A percentile compares a stretch with the other conserved stretches of the same genome.
phyloP scores from a whole-genome alignment of 345 rosid genomes.

The Eucalyptus decipiens region DNA sequence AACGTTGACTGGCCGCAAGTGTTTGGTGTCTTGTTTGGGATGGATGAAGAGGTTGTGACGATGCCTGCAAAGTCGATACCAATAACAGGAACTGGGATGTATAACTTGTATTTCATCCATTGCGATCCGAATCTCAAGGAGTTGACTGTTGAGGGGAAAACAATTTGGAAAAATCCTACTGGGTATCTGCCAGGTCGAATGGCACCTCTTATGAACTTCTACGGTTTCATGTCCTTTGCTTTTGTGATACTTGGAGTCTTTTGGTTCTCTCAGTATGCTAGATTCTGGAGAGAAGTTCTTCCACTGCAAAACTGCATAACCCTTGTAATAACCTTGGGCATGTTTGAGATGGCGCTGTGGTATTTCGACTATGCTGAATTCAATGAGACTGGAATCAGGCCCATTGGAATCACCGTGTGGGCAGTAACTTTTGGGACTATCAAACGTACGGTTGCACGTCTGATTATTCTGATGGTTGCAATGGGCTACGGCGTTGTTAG shows the following conservation, averaged over 20 bases:
- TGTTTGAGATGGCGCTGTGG: conserved; percentile 99
- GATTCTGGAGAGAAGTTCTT: conserved; percentile 90
- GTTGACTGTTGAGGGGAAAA: conserved; percentile 67
- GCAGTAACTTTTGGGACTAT: conserved; percentile 82
- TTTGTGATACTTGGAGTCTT: conserved; percentile 74
- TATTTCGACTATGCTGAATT: conserved; percentile 87
- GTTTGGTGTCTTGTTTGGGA: conserved; percentile 43
- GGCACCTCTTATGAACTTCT: conserved; percentile 94
- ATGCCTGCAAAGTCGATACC: conserved; percentile 45
- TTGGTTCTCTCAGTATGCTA: conserved; percentile 94
- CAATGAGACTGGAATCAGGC: conserved; percentile 80
- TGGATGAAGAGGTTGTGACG: conserved; percentile 29
- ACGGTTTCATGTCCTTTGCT: conserved; percentile 81
- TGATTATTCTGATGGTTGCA: conserved; percentile 77
- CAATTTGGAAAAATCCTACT: conserved; percentile 86
- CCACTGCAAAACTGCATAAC: conserved; percentile 86
- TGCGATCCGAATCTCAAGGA: conserved; percentile 66
- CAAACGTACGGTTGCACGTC: conserved; percentile 65
- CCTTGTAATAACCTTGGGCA: conserved; percentile 73
- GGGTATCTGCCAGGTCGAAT: conserved; percentile 95
- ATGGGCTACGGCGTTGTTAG: conserved; percentile 99
- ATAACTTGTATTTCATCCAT: conserved; percentile 83
- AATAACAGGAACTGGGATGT: conserved; percentile 83
- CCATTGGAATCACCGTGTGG: conserved; percentile 81
- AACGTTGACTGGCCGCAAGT: conserved; percentile 72